These are phyloP conservation scores for Closterium sp. DNA, from an alignment of 139 green algal genomes.

Conservation along the genomic window DNA sequence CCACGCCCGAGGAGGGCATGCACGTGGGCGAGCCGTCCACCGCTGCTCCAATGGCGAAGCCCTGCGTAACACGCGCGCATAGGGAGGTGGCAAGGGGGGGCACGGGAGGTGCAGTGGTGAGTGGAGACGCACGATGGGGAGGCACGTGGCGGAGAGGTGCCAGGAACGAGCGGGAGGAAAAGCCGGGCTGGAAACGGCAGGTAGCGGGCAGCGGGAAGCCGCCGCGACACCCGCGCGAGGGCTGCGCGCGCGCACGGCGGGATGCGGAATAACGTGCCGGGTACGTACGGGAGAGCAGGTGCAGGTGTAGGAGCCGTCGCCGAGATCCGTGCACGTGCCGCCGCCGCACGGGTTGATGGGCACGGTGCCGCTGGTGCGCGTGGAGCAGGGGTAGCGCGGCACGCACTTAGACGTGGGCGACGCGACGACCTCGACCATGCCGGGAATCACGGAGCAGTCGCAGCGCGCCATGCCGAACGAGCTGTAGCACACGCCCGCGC, in stretches of 20 bases:
- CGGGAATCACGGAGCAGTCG: background rate
- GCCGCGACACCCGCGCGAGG: too few species aligned
- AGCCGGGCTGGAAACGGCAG: too few species aligned
- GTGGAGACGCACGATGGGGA: background rate
- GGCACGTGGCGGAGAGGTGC: background rate
- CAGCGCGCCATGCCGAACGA: background rate
- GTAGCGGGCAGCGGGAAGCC: too few species aligned
- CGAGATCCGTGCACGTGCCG: background rate
- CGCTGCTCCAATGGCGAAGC: background rate
- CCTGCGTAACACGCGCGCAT: background rate
- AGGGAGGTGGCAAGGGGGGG: too few species aligned
- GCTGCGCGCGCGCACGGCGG: background rate
- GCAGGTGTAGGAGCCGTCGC: conserved; percentile 2
- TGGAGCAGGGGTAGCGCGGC: background rate
- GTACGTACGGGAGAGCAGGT: background rate
- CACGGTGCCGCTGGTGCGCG: background rate
- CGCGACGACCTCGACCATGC: background rate
- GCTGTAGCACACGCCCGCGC: background rate
- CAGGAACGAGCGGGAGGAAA: background rate
- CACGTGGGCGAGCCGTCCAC: background rate
- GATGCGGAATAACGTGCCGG: background rate
- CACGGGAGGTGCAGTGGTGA: too few species aligned
- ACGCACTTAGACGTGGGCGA: conserved; percentile 3
- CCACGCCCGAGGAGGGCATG: background rate
- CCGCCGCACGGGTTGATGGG: background rate